Percentiles rank a stretch among this genome's conserved stretches.
Conservation (phyloP, 2,329 filamentous ascomycete genomes). For the Xylaria sp. region DNA sequence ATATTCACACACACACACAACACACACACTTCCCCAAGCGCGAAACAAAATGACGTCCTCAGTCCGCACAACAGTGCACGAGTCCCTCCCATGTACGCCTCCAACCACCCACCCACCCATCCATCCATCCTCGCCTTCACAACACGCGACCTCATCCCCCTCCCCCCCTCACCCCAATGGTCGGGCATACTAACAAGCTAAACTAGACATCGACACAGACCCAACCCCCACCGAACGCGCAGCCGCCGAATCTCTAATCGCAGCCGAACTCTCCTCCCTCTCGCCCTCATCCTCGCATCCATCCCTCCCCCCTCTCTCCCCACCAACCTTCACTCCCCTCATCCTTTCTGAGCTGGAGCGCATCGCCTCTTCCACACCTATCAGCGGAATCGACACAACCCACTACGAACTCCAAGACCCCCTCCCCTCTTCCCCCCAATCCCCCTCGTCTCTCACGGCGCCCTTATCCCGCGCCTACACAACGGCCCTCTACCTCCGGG, state of each 20-base stretch:
- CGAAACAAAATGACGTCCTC: constrained; percentile 72
- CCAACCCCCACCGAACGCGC: constrained; percentile 71
- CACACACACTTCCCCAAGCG: no score
- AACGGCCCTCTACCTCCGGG: constrained; percentile 61
- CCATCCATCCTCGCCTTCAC: neutral
- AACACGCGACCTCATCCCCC: neutral
- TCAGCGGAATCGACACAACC: constrained; percentile 74
- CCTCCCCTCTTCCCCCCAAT: constrained; percentile 59
- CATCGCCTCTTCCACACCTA: constrained; percentile 66
- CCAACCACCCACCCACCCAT: neutral
- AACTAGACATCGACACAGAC: constrained; percentile 80
- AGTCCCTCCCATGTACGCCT: constrained; percentile 81
- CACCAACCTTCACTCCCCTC: constrained; percentile 70
- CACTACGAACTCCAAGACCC: constrained; percentile 84
- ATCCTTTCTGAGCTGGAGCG: constrained; percentile 75
- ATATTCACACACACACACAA: no score
- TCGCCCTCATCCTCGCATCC: constrained; percentile 56
- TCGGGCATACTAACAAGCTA: constrained; percentile 28
- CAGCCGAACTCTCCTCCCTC: constrained; percentile 65
- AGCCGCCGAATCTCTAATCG: constrained; percentile 75
- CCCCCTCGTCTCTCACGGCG: constrained; percentile 55
- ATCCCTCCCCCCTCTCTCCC: constrained; percentile 60
- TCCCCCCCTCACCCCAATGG: constrained; percentile 2
- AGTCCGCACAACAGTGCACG: constrained; percentile 74
- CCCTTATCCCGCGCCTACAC: constrained; percentile 65